Evolutionary conservation across 495 filamentous ascomycete genomes (phyloP).

Genomic region (Neurospora hispaniola): DNA sequence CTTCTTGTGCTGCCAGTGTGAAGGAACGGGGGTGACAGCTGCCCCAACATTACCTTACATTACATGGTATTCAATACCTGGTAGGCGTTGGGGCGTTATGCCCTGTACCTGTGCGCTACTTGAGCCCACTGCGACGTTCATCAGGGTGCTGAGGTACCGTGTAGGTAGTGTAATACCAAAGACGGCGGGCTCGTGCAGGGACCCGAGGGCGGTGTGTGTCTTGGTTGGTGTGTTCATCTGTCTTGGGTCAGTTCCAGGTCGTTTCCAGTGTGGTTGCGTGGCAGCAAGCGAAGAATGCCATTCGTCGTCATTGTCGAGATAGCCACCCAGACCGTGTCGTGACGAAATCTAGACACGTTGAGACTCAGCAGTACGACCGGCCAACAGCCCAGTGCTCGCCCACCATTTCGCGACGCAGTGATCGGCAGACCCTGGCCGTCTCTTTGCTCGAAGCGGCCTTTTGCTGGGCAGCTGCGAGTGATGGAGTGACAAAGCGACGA

Average conservation of each 20-base stretch:
- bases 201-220: neutral
- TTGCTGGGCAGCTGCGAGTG: neutral
- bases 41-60: neutral
- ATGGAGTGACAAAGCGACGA: neutral
- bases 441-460: conserved; percentile 3
- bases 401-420: conserved; percentile 6
- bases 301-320: conserved; percentile 19
- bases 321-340: conserved; percentile 11
- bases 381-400: conserved; percentile 16
- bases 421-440: conserved; percentile 8
- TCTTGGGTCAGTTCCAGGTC: neutral
- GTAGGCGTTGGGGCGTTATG: neutral
- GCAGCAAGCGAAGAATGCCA: conserved; percentile 13
- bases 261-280: conserved; percentile 9
- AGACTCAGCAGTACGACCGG: neutral
- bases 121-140: neutral
- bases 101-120: neutral
- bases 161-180: neutral
- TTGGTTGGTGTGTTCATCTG: neutral
- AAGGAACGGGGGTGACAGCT: neutral
- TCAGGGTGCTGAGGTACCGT: neutral
- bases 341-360: conserved; percentile 5
- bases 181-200: neutral
- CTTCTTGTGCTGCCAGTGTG: neutral
- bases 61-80: neutral